Evolutionary conservation across 768 basidiomycete species (phyloP).

Genomic region (Phanerochaete sordida): DNA sequence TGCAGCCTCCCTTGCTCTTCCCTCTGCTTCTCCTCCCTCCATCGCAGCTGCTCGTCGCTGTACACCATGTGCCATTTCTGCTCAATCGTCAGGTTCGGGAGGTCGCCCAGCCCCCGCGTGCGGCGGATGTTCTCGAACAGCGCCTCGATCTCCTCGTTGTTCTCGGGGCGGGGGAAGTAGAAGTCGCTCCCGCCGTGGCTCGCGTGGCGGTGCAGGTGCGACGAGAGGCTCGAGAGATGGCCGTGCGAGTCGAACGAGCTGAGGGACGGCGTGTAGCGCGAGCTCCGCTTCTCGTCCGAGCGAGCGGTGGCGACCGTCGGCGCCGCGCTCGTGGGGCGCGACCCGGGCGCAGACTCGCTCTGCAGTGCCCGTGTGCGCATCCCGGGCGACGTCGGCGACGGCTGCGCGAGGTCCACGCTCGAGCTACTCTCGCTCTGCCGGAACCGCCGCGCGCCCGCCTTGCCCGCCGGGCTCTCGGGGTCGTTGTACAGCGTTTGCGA

Average conservation of each 20-base stretch:
- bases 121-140: slow-evolving; percentile 77
- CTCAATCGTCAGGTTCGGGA: slow-evolving; percentile 61
- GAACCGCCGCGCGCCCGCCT: slow-evolving; percentile 35
- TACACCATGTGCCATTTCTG: slow-evolving; percentile 93
- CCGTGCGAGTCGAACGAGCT: slow-evolving; percentile 49
- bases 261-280: slow-evolving; percentile 62
- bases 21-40: slow-evolving; percentile 67
- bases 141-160: slow-evolving; percentile 72
- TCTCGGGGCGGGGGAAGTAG: slow-evolving; percentile 71
- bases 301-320: slow-evolving; percentile 43
- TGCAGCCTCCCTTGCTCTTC: slow-evolving; percentile 61
- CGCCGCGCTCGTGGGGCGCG: slow-evolving; percentile 27
- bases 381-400: slow-evolving; percentile 27
- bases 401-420: slow-evolving; percentile 49
- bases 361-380: slow-evolving; percentile 19
- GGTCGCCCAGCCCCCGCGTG: slow-evolving; percentile 60
- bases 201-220: slow-evolving; percentile 31
- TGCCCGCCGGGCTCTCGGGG: slow-evolving; percentile 35
- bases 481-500: slow-evolving; percentile 60
- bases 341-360: slow-evolving; percentile 5
- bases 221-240: slow-evolving; percentile 45
- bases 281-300: slow-evolving; percentile 54
- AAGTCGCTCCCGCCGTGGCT: slow-evolving; percentile 47
- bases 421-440: slow-evolving; percentile 58
- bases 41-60: slow-evolving; percentile 76